Base-by-base conservation (phyloP, 208 protist species). In the Trypanosoma conorhini region DNA sequence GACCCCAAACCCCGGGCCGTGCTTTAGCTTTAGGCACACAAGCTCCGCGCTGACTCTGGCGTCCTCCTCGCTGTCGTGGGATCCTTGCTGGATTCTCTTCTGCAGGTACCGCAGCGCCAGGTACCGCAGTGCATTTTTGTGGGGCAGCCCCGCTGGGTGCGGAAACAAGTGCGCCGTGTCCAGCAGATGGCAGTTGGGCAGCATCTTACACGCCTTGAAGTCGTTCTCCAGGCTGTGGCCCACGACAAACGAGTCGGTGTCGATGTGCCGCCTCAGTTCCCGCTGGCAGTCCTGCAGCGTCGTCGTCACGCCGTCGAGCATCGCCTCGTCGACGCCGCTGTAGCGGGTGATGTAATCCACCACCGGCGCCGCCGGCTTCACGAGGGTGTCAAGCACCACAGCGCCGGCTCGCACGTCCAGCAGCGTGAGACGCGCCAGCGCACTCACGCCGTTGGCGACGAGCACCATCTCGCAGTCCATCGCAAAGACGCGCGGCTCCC, bases 161-260 rank as follows among this genome's bases (percentile, higher is more conserved):
- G 96, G 95, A 63, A 81, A 98, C 21, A 97, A 79, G 73, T 93
- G 76, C 13, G 94, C 77, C 58, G 92, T 94, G 80, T 98, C 96
- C 48, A 97, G 75, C 35, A 98, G 62, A 61, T 83, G 73, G 66
- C 85, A 92, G 38, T 86, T 87, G 22, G 97, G 96, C 38, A 94
- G 33, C 55, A 97, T 67, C 26, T 84, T 75, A 48, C 95, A 89
- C 24, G 89, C 90, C 62, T 87, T 92, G 64, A 98, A 91, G 81
- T 98, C 96, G 73, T 98, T 98, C 64, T 98, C 92, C 0, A 98
- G 74, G 67, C 84, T 94, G 77, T 98, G 96, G 0, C 96, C 96
- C 0, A 98, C 77, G 12, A 98, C 65, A 68, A 97, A 96, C 1
- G 93, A 96, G 5, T 93, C 72, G 0, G 78, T 74, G 61, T 82